A percentile compares a stretch with the other conserved stretches of the same genome.
phyloP scores from a whole-genome alignment of 495 filamentous ascomycete species.

The Penicillium coffeae region DNA sequence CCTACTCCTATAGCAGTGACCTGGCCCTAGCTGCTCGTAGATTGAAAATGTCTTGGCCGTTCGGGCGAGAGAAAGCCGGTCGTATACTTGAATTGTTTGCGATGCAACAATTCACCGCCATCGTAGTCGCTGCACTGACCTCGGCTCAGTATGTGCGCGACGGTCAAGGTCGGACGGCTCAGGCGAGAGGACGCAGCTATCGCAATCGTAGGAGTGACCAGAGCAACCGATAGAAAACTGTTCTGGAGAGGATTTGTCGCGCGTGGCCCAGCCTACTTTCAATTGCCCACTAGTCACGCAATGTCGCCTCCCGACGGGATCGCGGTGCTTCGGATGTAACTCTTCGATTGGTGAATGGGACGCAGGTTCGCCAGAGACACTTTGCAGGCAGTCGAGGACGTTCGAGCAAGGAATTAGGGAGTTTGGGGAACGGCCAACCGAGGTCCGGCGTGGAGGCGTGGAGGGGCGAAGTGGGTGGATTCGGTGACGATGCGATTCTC shows the following conservation, averaged over 20 bases:
- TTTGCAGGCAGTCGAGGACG: neutral
- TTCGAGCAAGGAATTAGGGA: no score
- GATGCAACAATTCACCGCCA: constrained; percentile 1
- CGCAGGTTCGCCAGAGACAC: no score
- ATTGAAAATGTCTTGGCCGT: no score
- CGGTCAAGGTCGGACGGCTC: neutral
- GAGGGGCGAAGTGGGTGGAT: neutral
- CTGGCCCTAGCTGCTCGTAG: no score
- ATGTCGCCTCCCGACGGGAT: neutral
- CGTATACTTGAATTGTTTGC: no score
- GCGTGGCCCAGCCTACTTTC: neutral
- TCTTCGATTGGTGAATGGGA: neutral
- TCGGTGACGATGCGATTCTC: neutral
- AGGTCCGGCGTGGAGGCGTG: neutral
- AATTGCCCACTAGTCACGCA: neutral
- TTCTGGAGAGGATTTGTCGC: neutral
- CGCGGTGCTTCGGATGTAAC: neutral
- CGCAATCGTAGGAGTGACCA: neutral
- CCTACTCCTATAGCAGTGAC: neutral
- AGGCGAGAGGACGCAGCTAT: no score
- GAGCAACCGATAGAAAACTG: neutral
- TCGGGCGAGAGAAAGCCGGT: no score
- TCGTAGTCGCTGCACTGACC: neutral
- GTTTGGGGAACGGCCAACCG: no score
- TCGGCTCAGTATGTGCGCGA: neutral